Evolutionary conservation across 495 filamentous ascomycete genomes (phyloP).

Genomic region (Sabuloglossum arenarium): DNA sequence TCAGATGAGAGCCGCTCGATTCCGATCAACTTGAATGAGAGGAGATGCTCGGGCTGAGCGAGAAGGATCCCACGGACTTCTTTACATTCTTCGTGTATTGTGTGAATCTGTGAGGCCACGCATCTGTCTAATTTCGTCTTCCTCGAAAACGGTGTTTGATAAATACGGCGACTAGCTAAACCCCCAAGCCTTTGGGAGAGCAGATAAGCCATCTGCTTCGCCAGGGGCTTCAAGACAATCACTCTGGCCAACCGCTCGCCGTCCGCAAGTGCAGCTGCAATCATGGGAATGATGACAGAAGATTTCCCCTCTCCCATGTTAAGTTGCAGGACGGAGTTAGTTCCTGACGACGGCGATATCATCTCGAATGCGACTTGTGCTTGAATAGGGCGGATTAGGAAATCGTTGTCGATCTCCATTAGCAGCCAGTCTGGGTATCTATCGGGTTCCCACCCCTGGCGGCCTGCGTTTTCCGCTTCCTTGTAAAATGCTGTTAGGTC

Average conservation of each 20-base stretch:
- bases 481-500: not conserved
- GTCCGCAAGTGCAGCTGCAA: conserved; percentile 25
- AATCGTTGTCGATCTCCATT: conserved; percentile 33
- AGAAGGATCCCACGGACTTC: not conserved
- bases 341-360: conserved; percentile 21
- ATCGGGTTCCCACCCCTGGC: conserved; percentile 24
- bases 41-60: not conserved
- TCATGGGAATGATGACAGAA: conserved; percentile 33
- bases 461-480: conserved; percentile 7
- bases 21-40: conserved; percentile 14
- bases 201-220: conserved; percentile 28
- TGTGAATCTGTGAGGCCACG: not conserved
- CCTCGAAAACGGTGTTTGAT: conserved; percentile 29
- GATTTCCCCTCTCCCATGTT: conserved; percentile 28
- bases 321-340: conserved; percentile 35
- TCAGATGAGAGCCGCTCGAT: conserved; percentile 25
- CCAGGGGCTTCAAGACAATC: conserved; percentile 28
- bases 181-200: conserved; percentile 26
- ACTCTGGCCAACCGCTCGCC: conserved; percentile 21
- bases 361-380: conserved; percentile 30
- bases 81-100: not conserved
- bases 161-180: conserved; percentile 23
- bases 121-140: conserved; percentile 9
- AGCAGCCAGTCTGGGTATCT: conserved; percentile 32
- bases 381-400: conserved; percentile 30